Conservation (phyloP, 176 grass and related monocot species). For the Melocanna baccifera region DNA sequence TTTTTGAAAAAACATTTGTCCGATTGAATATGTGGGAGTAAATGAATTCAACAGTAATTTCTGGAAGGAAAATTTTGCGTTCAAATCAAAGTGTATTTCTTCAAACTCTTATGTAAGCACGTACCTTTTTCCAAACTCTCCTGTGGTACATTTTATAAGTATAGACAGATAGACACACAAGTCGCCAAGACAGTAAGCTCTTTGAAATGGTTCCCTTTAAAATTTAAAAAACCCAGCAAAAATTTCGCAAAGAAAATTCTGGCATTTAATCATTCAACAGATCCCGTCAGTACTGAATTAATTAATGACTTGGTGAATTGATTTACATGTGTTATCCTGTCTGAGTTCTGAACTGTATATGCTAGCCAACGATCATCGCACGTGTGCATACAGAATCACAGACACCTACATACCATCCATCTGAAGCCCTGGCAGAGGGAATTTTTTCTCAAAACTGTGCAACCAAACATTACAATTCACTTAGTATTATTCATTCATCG, state of each 20-base stretch:
- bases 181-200: neutral
- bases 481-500: conserved; percentile 1
- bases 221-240: neutral
- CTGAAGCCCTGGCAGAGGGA: neutral
- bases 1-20: too few species aligned
- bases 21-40: neutral
- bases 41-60: neutral
- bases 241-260: too few species aligned
- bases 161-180: neutral
- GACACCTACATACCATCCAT: neutral
- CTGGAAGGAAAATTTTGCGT: neutral
- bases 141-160: neutral
- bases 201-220: neutral
- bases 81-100: neutral
- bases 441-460: neutral
- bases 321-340: neutral
- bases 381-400: neutral
- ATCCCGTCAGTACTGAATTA: neutral
- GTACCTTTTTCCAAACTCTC: neutral
- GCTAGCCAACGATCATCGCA: neutral
- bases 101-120: neutral
- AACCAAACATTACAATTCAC: conserved; percentile 25
- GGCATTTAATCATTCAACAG: neutral
- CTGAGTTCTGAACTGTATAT: neutral
- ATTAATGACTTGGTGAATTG: neutral